phyloP scores from a whole-genome alignment of 176 grass and related monocot genomes.

The Phragmites australis region DNA sequence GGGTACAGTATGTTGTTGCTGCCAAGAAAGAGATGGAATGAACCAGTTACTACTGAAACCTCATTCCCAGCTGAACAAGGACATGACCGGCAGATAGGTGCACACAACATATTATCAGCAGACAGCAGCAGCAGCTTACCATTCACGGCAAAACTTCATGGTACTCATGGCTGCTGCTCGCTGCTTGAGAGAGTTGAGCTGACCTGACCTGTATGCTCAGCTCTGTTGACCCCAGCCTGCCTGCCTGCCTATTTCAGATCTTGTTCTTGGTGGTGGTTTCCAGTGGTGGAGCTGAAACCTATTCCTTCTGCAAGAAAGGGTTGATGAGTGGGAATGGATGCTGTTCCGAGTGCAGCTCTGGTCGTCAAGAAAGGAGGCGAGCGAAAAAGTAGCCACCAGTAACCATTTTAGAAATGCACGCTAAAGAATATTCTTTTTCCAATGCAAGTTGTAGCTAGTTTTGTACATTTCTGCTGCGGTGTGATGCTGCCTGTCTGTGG shows the following conservation, averaged over 20 bases:
- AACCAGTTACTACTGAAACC: not conserved
- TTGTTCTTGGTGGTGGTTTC: not conserved
- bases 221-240: too few species aligned
- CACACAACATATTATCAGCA: too few species aligned
- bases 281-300: slow-evolving; percentile 11
- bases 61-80: not conserved
- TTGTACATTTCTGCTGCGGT: not conserved
- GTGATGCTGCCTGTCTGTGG: slow-evolving; percentile 10
- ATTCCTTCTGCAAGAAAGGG: slow-evolving; percentile 21
- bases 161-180: slow-evolving; percentile 61
- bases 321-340: not conserved
- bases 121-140: slow-evolving; percentile 49
- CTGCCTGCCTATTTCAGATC: slow-evolving; percentile 20
- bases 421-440: not conserved
- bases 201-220: too few species aligned
- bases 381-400: not conserved
- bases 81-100: not conserved
- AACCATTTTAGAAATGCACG: slow-evolving; percentile 3
- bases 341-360: not conserved
- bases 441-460: slow-evolving; percentile 18
- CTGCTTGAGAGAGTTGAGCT: not conserved
- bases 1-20: slow-evolving; percentile 81
- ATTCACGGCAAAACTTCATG: slow-evolving; percentile 84
- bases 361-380: slow-evolving; percentile 9
- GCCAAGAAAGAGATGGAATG: not conserved